Conservation (phyloP, 2,329 filamentous ascomycete species). For the Clonostachys rhizophaga region DNA sequence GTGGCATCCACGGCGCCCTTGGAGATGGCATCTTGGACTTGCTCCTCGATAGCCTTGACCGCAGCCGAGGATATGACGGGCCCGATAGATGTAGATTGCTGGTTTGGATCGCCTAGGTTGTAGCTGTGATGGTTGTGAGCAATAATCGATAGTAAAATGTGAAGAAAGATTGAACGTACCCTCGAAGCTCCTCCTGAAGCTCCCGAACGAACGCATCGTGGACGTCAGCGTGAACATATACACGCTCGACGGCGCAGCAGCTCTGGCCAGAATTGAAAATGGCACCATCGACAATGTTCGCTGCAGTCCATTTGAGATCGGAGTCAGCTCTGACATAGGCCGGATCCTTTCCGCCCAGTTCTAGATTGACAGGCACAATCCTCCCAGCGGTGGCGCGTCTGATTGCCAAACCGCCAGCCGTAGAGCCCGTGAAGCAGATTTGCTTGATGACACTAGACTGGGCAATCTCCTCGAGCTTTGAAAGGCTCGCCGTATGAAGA, state of each 20-base stretch:
- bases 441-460: conserved; percentile 71
- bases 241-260: conserved; percentile 87
- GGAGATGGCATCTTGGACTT: conserved; percentile 75
- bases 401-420: conserved; percentile 80
- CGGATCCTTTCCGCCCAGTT: conserved; percentile 92
- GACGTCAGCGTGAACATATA: conserved; percentile 84
- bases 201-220: conserved; percentile 79
- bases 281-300: conserved; percentile 92
- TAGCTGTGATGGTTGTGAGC: conserved; percentile 41
- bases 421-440: conserved; percentile 92
- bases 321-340: conserved; percentile 86
- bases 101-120: conserved; percentile 79
- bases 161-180: not conserved
- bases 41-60: conserved; percentile 69
- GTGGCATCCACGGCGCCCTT: conserved; percentile 84
- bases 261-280: conserved; percentile 98
- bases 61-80: conserved; percentile 82
- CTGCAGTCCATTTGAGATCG: conserved; percentile 84
- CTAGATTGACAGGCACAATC: conserved; percentile 80
- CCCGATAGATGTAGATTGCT: conserved; percentile 75
- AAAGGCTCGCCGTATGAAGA: conserved; percentile 81
- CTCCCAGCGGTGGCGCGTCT: conserved; percentile 81
- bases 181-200: conserved; percentile 72
- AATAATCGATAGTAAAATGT: too few relatives aligned
- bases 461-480: conserved; percentile 73